Conservation (phyloP, 2,329 filamentous ascomycete species). For the Rhinocladiella mackenziei region DNA sequence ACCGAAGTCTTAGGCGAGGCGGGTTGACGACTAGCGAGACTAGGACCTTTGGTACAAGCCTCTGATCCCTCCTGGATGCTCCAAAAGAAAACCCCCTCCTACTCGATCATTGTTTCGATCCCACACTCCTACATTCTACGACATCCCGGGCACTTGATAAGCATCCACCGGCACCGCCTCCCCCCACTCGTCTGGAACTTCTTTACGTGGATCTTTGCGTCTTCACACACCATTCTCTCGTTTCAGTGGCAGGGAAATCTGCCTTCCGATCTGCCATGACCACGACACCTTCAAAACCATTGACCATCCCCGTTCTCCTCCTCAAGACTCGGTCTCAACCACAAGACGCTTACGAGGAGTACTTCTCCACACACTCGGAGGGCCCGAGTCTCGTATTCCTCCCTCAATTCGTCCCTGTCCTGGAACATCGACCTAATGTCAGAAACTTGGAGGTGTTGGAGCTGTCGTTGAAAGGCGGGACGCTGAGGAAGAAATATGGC, state of each 20-base stretch:
- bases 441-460: slow-evolving; percentile 37
- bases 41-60: too few relatives aligned
- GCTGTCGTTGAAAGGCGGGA: slow-evolving; percentile 36
- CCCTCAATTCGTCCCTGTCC: slow-evolving; percentile 43
- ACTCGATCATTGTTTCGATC: too few relatives aligned
- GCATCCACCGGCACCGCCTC: too few relatives aligned
- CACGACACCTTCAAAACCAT: neutral
- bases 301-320: slow-evolving; percentile 40
- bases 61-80: too few relatives aligned
- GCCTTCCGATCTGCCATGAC: neutral
- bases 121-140: too few relatives aligned
- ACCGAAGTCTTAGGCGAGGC: too few relatives aligned
- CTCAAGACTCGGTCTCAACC: slow-evolving; percentile 48
- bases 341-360: slow-evolving; percentile 44
- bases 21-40: too few relatives aligned
- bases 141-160: too few relatives aligned
- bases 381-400: slow-evolving; percentile 10
- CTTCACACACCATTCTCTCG: neutral
- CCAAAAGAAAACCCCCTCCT: too few relatives aligned
- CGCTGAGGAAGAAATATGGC: slow-evolving; percentile 38
- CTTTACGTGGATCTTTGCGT: too few relatives aligned
- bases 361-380: slow-evolving; percentile 39
- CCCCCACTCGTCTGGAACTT: too few relatives aligned
- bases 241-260: neutral
- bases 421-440: slow-evolving; percentile 42